These are phyloP conservation scores for Acanthamoeba quina DNA, from an alignment of 208 protist species.

Conservation along the genomic window DNA sequence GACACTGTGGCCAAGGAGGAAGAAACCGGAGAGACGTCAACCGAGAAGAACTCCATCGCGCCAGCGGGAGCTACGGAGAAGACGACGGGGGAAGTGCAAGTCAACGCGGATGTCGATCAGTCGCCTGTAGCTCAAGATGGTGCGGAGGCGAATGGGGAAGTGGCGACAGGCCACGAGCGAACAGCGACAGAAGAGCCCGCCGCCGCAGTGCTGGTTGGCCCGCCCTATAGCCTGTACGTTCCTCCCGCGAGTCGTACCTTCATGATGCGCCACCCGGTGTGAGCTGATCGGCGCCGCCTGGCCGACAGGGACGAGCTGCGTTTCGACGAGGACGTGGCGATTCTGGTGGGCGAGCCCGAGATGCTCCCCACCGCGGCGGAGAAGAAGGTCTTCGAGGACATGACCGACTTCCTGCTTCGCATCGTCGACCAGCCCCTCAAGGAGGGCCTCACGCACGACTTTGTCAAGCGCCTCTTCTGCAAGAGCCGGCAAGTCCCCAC, in stretches of 20 bases:
- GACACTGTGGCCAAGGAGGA: not conserved
- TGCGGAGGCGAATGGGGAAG: not conserved
- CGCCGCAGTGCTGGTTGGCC: not conserved
- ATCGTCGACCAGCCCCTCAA: conserved; percentile 52
- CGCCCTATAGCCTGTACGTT: not conserved
- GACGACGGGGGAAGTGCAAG: not conserved
- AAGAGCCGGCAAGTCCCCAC: conserved; percentile 16
- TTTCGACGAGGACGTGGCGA: conserved; percentile 49
- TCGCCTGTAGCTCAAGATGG: not conserved
- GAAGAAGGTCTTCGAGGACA: conserved; percentile 30
- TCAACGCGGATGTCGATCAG: not conserved
- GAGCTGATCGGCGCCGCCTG: not conserved
- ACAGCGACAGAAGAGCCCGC: not conserved
- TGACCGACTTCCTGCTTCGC: not conserved
- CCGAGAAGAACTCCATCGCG: not conserved
- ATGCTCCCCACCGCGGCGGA: conserved; percentile 52
- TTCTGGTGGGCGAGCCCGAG: conserved; percentile 42
- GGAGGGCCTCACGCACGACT: conserved; percentile 4
- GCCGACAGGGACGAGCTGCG: not conserved
- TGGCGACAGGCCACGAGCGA: not conserved
- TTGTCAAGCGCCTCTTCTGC: conserved; percentile 23
- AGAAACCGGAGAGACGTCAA: not conserved
- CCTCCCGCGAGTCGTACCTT: not conserved
- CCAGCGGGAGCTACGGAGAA: not conserved
- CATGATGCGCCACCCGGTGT: not conserved